phyloP scores from a whole-genome alignment of 768 basidiomycete genomes.

The Phanerochaete carnosa region DNA sequence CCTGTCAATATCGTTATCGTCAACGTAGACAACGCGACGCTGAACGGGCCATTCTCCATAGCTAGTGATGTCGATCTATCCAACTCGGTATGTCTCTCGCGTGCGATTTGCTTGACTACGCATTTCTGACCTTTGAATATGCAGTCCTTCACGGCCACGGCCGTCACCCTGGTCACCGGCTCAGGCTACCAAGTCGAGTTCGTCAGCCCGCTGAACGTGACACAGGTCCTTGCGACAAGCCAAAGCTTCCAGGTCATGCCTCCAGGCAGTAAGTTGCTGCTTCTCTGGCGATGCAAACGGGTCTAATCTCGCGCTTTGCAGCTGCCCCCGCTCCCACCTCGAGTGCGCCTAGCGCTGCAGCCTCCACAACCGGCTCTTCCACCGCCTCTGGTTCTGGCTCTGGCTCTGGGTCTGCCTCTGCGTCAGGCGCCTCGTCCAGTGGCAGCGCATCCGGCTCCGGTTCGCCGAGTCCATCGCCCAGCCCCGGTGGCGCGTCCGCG shows the following conservation, averaged over 20 bases:
- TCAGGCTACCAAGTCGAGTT: slow-evolving; percentile 33
- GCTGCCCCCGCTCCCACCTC: slow-evolving; percentile 20
- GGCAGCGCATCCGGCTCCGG: not conserved
- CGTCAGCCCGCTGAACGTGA: slow-evolving; percentile 29
- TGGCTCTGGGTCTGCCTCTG: not conserved
- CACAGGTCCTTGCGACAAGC: slow-evolving; percentile 31
- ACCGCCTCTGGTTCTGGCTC: slow-evolving; percentile 12
- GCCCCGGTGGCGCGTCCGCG: slow-evolving; percentile 3
- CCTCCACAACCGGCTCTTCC: slow-evolving; percentile 8
- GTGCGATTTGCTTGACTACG: not conserved
- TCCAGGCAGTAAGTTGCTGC: slow-evolving; percentile 31
- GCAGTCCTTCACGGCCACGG: slow-evolving; percentile 28
- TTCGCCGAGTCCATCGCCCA: not conserved
- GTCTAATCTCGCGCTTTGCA: not conserved
- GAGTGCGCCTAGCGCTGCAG: not conserved
- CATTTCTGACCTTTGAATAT: not conserved
- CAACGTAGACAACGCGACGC: slow-evolving; percentile 27
- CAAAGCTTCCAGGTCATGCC: slow-evolving; percentile 32
- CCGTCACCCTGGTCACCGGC: slow-evolving; percentile 31
- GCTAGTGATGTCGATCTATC: slow-evolving; percentile 29
- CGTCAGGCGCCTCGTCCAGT: not conserved
- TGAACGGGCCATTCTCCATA: slow-evolving; percentile 37
- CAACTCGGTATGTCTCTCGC: slow-evolving; percentile 15
- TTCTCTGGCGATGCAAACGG: not conserved
- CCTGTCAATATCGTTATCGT: slow-evolving; percentile 31